These are phyloP conservation scores for Oryza brachyantha DNA, from an alignment of 176 grass and related monocot species.

Conservation along the genomic window DNA sequence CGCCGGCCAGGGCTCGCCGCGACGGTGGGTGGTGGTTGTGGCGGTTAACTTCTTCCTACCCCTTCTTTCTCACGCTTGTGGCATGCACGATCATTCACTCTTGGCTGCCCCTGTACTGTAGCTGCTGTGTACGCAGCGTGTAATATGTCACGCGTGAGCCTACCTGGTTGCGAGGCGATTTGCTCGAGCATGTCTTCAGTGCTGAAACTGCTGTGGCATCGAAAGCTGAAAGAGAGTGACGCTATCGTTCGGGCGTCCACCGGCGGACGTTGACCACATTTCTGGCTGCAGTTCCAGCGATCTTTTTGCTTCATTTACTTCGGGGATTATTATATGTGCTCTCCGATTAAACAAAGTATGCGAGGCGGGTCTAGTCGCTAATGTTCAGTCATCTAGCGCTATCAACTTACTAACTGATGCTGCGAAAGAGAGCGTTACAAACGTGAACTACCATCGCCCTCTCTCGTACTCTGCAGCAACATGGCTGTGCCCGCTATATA, in stretches of 20 bases:
- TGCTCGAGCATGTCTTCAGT: conserved; percentile 8
- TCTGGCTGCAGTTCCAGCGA: background rate
- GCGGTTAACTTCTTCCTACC: conserved; percentile 15
- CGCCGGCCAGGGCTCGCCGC: background rate
- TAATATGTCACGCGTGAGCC: background rate
- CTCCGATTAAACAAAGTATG: background rate
- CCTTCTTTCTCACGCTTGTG: conserved; percentile 47
- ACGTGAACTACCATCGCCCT: background rate
- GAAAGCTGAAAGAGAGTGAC: conserved; percentile 27
- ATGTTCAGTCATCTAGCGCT: background rate
- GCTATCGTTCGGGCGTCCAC: background rate
- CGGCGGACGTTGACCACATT: conserved; percentile 1
- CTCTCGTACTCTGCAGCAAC: background rate
- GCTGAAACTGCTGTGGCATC: background rate
- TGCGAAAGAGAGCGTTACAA: background rate
- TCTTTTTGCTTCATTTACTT: background rate
- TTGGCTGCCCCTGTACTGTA: background rate
- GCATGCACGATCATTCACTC: conserved; percentile 1
- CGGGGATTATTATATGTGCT: background rate
- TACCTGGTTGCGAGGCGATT: conserved; percentile 12
- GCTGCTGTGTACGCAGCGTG: background rate
- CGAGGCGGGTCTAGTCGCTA: background rate
- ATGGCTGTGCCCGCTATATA: conserved; percentile 5
- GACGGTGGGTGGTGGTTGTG: conserved; percentile 12
- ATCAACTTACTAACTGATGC: background rate